Base-by-base conservation (phyloP, 768 basidiomycete genomes). In the Boletellus sp. region DNA sequence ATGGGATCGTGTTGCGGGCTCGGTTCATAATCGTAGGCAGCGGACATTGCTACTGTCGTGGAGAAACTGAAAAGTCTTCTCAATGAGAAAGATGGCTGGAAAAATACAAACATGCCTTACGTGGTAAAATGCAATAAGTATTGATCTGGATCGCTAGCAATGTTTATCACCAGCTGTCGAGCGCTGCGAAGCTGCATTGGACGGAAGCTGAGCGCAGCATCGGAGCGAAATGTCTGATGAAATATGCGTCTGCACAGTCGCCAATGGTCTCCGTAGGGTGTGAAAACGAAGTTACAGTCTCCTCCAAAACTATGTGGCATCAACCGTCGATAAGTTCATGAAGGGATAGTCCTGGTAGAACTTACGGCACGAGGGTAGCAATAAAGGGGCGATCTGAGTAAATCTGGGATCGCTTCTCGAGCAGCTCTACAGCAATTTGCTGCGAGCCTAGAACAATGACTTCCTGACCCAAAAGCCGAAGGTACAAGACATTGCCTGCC, bases 371-470 rank as follows among this genome's bases (percentile, higher is more conserved):
- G 5, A 43, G 6, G 10, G 28, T 56, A 22, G 56, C 53, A 20
- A 64, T 11, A 13, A 31, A 48, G 2, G 80, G 80, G 8, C 80
- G 73, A 55, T 77, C 77, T 13, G 78, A 78, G 55, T 79, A 78
- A 19, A 74, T 70, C 7, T 59, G 56, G 12, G 75, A 73, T 9
- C 75, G 72, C 35, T 67, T 64, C 43, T 78, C 75, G 37, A 81
- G 65, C 6, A 80, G 65, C 43, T 78, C 78, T 15, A 64, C 53
- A 0, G 69, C 74, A 13, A 63, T 69, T 49, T 71, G 69, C 19
- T 64, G 64, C 20, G 70, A 69, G 55, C 76, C 79, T 23, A 81
- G 57, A 36, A 80, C 60, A 26, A 80, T 60, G 22, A 72, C 66
- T 8, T 62, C 65, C n/a, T 70, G 67, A 50, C 74, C 78, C 57